Conservation (phyloP, 192 early-diverging fungal genomes). For the Gamsiella multidivaricata region DNA sequence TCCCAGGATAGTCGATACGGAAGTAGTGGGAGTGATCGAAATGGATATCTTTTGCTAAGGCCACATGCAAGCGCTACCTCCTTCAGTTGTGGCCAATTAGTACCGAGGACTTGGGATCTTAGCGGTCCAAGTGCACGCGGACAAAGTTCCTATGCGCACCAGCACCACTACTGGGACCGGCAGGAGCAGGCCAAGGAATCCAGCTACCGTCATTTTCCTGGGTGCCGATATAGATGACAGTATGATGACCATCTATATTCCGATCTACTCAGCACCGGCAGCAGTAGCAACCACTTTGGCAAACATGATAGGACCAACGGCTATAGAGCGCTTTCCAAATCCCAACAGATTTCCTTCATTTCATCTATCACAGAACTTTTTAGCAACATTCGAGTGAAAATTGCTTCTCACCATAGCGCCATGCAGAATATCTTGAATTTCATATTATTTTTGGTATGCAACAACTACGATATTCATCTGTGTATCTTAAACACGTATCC, state of each 20-base stretch:
- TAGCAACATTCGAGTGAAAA: background rate
- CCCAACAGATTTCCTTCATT: background rate
- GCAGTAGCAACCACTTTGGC: background rate
- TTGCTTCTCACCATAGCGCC: background rate
- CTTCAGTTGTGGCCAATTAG: too few relatives aligned
- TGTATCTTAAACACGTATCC: background rate
- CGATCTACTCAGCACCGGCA: background rate
- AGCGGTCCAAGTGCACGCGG: background rate
- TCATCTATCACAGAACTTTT: background rate
- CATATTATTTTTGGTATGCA: background rate
- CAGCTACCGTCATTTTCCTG: too few relatives aligned
- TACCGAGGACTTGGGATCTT: background rate
- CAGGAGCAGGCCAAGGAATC: background rate
- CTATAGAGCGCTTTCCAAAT: background rate
- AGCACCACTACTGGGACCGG: conserved; percentile 6
- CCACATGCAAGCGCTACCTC: too few relatives aligned
- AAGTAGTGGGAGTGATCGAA: too few relatives aligned
- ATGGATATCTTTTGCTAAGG: too few relatives aligned
- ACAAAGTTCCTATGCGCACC: conserved; percentile 15
- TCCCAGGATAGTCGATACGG: too few relatives aligned
- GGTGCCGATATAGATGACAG: too few relatives aligned
- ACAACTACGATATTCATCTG: background rate
- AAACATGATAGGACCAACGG: background rate
- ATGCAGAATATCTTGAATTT: background rate
- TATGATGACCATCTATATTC: background rate